Conservation (phyloP, 2,329 filamentous ascomycete species). For the Escovopsis sp. region DNA sequence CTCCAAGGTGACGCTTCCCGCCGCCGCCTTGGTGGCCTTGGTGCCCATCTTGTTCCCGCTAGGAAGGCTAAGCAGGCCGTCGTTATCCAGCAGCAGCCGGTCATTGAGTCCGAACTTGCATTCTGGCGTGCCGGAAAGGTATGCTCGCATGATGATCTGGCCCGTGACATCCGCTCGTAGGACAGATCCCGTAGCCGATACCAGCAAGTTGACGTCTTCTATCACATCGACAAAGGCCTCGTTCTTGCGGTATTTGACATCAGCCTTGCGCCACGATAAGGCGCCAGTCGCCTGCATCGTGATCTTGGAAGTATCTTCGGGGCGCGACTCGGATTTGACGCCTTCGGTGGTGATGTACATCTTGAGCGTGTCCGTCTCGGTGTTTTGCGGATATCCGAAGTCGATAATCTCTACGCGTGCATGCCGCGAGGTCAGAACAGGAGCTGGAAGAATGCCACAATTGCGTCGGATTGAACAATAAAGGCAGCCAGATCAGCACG, state of each 20-base stretch:
- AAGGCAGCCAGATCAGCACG: neutral
- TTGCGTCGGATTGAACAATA: no score
- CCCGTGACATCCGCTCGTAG: slow-evolving; percentile 92
- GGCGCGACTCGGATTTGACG: slow-evolving; percentile 76
- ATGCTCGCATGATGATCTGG: slow-evolving; percentile 97
- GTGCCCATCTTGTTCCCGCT: slow-evolving; percentile 65
- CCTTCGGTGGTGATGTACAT: slow-evolving; percentile 99
- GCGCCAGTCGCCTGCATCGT: slow-evolving; percentile 98
- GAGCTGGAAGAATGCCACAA: neutral
- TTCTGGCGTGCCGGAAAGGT: slow-evolving; percentile 88
- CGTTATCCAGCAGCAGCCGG: slow-evolving; percentile 73
- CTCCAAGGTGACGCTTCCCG: slow-evolving; percentile 87
- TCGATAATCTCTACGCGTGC: slow-evolving; percentile 70
- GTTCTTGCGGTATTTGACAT: slow-evolving; percentile 99
- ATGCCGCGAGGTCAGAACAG: neutral
- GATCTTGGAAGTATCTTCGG: slow-evolving; percentile 91
- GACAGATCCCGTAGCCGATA: slow-evolving; percentile 95
- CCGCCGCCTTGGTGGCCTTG: slow-evolving; percentile 89
- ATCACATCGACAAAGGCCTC: slow-evolving; percentile 99
- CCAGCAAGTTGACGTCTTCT: slow-evolving; percentile 95
- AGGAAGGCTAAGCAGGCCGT: slow-evolving; percentile 49
- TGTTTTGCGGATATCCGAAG: slow-evolving; percentile 98
- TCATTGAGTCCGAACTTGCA: slow-evolving; percentile 99
- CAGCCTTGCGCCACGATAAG: slow-evolving; percentile 88
- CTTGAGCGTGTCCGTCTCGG: slow-evolving; percentile 94